Evolutionary conservation across 495 filamentous ascomycete genomes (phyloP), one percentile per base, ranked within the genome.

Genomic region (Pyronema domesticum): DNA sequence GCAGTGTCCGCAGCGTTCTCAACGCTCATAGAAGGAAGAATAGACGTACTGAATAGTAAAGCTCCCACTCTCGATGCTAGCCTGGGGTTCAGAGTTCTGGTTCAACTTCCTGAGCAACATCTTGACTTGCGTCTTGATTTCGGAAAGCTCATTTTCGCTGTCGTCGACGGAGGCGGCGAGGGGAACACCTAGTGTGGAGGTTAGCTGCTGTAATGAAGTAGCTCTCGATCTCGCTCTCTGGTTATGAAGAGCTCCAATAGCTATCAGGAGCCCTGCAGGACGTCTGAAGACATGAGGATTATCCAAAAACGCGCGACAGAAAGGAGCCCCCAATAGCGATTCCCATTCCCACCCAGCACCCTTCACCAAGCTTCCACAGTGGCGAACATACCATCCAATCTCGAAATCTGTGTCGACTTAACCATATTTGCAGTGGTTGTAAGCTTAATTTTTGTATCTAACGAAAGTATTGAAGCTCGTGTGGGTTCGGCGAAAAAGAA

Each of bases 101-200:
- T 77, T 87, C 53, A 99, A 72, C 46, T 83, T 76, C 51, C 88
- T 81, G 39, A 95, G 76, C 64, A 99, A 80, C 70, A 94, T 81
- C 65, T 94, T 94, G 15, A 83, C 79, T 67, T 95, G 88, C 43
- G 74, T 73, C 65, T 99, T 96, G 71, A 95, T 82, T 66, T 95
- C 86, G 57, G 77, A 67, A 55, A 95, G 80, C 62, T 89, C 77
- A 47, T 77, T 69, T 64, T 94, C 85, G 52, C 81, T 75, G 69
- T 94, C 86, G 69, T 98, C 91, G 47, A 95, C 86, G 0, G 93
- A 94, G 44, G 91, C 91, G 61, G 86, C 89, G 54, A 98, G 77
- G 76, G 94, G 85, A 54, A 96, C 74, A 73, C 93, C 89, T 94
- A 56, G 44, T 39, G 39, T 18, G 49, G n/a, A 3, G 23, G 45